Evolutionary conservation across 345 rosid species (phyloP).

Genomic region (Pistacia vera): DNA sequence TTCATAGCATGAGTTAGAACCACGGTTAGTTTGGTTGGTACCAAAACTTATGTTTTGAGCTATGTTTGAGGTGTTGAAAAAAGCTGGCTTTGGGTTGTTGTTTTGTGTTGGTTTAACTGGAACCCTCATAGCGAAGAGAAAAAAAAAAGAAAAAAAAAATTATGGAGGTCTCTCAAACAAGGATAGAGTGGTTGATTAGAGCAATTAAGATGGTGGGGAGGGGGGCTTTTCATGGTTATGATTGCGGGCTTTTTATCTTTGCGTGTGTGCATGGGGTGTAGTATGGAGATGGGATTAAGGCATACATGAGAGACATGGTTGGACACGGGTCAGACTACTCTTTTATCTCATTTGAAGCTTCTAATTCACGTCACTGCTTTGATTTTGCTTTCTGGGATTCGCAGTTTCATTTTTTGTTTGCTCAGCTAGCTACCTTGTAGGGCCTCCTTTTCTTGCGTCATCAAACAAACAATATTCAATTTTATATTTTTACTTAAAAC

Average conservation of each 20-base stretch:
- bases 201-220: constrained; percentile 16
- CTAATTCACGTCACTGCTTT: constrained; percentile 34
- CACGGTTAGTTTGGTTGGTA: background rate
- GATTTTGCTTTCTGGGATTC: constrained; percentile 39
- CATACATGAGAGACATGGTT: constrained; percentile 26
- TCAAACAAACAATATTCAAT: no score
- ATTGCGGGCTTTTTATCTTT: constrained; percentile 56
- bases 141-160: constrained; percentile 2
- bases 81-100: constrained; percentile 29
- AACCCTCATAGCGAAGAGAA: constrained; percentile 59
- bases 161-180: background rate
- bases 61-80: constrained; percentile 22
- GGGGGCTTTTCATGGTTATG: constrained; percentile 57
- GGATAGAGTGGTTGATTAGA: background rate
- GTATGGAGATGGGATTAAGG: background rate
- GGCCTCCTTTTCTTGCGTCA: background rate
- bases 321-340: constrained; percentile 29
- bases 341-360: constrained; percentile 31
- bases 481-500: background rate
- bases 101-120: constrained; percentile 48
- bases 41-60: constrained; percentile 16
- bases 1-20: constrained; percentile 43
- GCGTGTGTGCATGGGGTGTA: constrained; percentile 41
- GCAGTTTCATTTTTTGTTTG: constrained; percentile 3
- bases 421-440: background rate